Conservation (phyloP, 352 stramenopile species). For the Discostella stelligera region DNA sequence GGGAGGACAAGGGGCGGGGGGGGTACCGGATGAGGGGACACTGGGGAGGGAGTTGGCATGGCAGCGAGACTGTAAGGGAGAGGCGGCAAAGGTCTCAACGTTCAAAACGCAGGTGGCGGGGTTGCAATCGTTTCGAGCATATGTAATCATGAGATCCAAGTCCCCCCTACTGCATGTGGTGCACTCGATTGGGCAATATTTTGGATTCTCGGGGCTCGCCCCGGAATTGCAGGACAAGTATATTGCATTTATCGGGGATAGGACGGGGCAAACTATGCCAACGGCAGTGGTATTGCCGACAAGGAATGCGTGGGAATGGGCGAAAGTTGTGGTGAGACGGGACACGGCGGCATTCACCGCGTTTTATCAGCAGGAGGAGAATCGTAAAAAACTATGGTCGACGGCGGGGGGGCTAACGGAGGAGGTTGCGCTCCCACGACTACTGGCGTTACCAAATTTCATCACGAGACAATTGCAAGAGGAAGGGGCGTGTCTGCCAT, state of each 20-base stretch:
- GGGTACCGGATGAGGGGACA: no score
- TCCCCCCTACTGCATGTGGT: background rate
- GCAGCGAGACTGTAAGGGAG: no score
- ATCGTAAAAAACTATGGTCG: background rate
- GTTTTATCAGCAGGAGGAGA: background rate
- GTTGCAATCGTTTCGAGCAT: background rate
- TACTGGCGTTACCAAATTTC: background rate
- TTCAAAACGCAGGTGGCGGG: background rate
- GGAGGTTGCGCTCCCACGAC: background rate
- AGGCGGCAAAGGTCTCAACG: no score
- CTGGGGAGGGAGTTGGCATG: no score
- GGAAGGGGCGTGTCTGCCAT: background rate
- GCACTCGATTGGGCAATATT: background rate
- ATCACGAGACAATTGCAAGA: background rate
- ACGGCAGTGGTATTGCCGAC: background rate
- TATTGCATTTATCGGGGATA: background rate
- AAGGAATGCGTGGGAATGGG: background rate
- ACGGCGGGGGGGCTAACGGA: background rate
- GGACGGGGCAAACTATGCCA: background rate
- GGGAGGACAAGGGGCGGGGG: background rate
- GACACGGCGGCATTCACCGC: background rate
- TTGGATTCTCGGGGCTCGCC: background rate
- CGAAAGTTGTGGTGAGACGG: background rate
- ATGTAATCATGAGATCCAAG: background rate
- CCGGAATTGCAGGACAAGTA: background rate